These are phyloP conservation scores for Endotrypanum monterogeii DNA, from an alignment of 208 protist genomes.

Conservation along the genomic window DNA sequence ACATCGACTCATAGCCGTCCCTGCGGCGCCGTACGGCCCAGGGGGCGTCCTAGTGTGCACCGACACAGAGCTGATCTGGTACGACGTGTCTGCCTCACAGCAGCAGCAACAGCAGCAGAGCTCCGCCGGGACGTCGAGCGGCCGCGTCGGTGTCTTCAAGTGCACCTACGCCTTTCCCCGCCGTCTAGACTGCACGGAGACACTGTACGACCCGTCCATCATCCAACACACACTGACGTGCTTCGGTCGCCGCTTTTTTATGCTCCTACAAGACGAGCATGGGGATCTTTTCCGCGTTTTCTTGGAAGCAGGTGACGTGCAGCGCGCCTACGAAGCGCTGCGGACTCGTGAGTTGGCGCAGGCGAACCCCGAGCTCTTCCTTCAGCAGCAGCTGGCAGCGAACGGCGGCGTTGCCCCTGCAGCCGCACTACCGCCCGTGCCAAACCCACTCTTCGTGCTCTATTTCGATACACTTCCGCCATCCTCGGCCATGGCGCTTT, in stretches of 20 bases:
- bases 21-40: slow-evolving; percentile 89
- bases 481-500: slow-evolving; percentile 87
- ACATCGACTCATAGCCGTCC: slow-evolving; percentile 91
- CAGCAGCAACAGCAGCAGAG: slow-evolving; percentile 21
- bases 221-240: slow-evolving; percentile 76
- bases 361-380: slow-evolving; percentile 24
- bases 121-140: background rate
- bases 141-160: slow-evolving; percentile 67
- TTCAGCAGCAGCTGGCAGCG: slow-evolving; percentile 2
- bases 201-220: slow-evolving; percentile 91
- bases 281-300: slow-evolving; percentile 98
- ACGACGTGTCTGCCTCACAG: slow-evolving; percentile 67
- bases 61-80: slow-evolving; percentile 95
- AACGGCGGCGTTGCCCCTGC: slow-evolving; percentile 11
- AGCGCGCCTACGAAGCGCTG: slow-evolving; percentile 77
- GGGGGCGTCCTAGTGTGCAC: slow-evolving; percentile 97
- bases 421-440: slow-evolving; percentile 27
- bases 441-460: slow-evolving; percentile 78
- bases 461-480: slow-evolving; percentile 99
- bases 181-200: slow-evolving; percentile 73
- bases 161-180: slow-evolving; percentile 74
- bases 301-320: slow-evolving; percentile 64
- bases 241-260: slow-evolving; percentile 92
- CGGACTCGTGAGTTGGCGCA: slow-evolving; percentile 39
- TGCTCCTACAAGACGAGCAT: slow-evolving; percentile 96